Conservation (phyloP, 2,329 filamentous ascomycete species). For the Xylaria sp. region DNA sequence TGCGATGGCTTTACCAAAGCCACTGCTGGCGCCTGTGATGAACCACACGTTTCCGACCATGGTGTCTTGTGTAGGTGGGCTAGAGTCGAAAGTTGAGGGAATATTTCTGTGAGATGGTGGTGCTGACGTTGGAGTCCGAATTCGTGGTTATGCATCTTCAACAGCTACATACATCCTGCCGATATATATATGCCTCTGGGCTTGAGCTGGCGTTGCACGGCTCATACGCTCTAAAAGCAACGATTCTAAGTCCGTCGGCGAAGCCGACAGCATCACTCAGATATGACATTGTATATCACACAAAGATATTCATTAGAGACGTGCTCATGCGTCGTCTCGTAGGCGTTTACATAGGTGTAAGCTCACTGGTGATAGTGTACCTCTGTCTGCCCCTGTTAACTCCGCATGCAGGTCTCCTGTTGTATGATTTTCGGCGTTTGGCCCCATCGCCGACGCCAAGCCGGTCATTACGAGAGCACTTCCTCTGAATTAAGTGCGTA, state of each 20-base stretch:
- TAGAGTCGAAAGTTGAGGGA: neutral
- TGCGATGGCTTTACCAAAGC: constrained; percentile 61
- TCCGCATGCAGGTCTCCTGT: constrained; percentile 1
- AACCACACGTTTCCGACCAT: constrained; percentile 58
- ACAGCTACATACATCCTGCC: neutral
- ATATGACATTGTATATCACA: neutral
- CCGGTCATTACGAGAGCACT: neutral
- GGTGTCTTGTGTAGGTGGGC: neutral
- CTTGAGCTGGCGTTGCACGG: neutral
- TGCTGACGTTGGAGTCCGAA: neutral
- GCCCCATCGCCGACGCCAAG: constrained; percentile 23
- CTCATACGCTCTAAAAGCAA: neutral
- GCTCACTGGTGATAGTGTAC: neutral
- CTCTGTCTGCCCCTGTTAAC: constrained; percentile 14
- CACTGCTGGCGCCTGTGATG: constrained; percentile 63
- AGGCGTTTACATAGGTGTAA: neutral
- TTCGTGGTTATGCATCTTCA: constrained; percentile 2
- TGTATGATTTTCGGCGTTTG: constrained; percentile 26
- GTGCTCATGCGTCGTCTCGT: neutral
- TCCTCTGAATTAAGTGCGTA: neutral
- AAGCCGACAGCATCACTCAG: neutral
- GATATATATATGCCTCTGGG: constrained; percentile 19
- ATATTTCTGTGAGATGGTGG: neutral
- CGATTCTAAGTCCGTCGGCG: constrained; percentile 6
- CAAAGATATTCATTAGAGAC: neutral